Conservation (phyloP, 164 flowering plant genomes). For the Aristolochia fimbriata region DNA sequence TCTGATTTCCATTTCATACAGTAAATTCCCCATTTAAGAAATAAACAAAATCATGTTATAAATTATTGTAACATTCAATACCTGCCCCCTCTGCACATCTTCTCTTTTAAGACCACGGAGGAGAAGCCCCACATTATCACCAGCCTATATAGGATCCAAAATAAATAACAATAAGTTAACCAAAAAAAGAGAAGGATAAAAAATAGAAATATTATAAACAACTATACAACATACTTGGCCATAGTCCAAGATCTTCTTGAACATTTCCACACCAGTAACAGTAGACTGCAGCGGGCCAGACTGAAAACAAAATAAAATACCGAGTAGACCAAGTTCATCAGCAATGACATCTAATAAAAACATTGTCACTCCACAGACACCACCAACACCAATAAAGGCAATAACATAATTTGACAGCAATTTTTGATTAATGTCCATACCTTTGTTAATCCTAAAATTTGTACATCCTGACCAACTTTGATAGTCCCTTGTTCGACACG, state of each 20-base stretch:
- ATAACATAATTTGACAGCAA: not conserved
- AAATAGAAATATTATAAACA: not conserved
- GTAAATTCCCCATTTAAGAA: not conserved
- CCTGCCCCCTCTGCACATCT: conserved; percentile 86
- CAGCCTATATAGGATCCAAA: conserved; percentile 50
- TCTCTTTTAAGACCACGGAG: conserved; percentile 91
- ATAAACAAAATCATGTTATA: not conserved
- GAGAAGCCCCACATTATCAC: conserved; percentile 98
- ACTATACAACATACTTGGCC: conserved; percentile 53
- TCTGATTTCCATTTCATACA: not conserved
- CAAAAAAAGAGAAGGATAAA: not conserved
- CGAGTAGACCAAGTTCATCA: not conserved
- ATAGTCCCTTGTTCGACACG: conserved; percentile 93
- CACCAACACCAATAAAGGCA: not conserved
- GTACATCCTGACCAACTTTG: conserved; percentile 94
- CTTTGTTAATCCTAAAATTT: conserved; percentile 71
- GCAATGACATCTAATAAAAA: not conserved
- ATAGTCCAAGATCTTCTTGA: conserved; percentile 82
- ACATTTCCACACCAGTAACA: conserved; percentile 98
- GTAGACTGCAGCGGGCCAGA: conserved; percentile 62
- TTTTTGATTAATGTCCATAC: conserved; percentile 14
- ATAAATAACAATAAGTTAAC: not conserved
- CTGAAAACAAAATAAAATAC: conserved; percentile 19
- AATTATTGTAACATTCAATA: conserved; percentile 5
- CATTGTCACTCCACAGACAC: not conserved